Evolutionary conservation across 768 basidiomycete species (phyloP).

Genomic region (Tremella fuciformis): DNA sequence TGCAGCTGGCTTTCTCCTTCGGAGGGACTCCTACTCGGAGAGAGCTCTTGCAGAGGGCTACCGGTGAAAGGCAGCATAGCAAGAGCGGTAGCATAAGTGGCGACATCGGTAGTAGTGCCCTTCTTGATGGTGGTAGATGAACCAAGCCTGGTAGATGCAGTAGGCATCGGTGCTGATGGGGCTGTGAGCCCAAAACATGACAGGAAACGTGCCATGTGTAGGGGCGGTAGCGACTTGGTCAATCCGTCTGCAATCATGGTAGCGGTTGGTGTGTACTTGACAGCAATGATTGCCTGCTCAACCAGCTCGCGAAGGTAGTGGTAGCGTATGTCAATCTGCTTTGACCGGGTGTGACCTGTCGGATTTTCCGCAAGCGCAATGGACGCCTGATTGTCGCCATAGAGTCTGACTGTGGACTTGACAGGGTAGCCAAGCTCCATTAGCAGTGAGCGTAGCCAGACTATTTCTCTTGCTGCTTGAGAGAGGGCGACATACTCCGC

Average conservation of each 20-base stretch:
- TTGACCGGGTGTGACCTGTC: conserved; percentile 6
- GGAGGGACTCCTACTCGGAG: too few species aligned
- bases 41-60: too few species aligned
- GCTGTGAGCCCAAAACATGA: too few species aligned
- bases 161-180: too few species aligned
- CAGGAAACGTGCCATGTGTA: too few species aligned
- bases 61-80: too few species aligned
- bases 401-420: neutral
- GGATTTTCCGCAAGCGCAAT: conserved; percentile 5
- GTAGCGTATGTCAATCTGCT: conserved; percentile 9
- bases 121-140: too few species aligned
- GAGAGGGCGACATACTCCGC: conserved; percentile 56
- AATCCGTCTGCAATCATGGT: conserved; percentile 6
- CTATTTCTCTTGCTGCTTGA: conserved; percentile 3
- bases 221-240: conserved; percentile 6
- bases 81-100: too few species aligned
- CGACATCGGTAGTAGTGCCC: too few species aligned
- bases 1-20: too few species aligned
- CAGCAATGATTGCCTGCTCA: neutral
- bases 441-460: neutral
- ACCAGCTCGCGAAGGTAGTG: conserved; percentile 11
- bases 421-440: neutral
- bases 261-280: neutral
- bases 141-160: too few species aligned
- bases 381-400: conserved; percentile 6